Evolutionary conservation across 768 basidiomycete species (phyloP), one percentile per base, ranked within the genome.

Genomic region (Zangia roseola): DNA sequence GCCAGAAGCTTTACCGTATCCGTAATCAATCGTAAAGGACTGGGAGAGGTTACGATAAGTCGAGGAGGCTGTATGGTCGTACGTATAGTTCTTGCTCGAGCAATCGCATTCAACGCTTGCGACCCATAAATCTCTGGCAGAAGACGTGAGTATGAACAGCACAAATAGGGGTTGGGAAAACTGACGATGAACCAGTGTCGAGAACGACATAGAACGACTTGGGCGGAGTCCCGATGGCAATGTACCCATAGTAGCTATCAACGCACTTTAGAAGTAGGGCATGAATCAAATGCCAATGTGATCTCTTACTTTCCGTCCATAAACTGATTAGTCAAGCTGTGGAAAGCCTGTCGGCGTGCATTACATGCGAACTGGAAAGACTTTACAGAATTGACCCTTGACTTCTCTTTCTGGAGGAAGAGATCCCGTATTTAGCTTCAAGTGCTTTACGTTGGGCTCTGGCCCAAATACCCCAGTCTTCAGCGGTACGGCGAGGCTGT

Each of bases 191-290:
- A 10, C 93, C 93, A 0, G 95, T 95, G 69, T 97, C 95, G 17
- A 97, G 77, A 28, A 94, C 88, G 54, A 97, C 83, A 57, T 91
- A 76, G 69, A 84, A 94, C 6, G 87, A 75, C 21, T 79, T 77
- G 0, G 90, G 77, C 5, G 94, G 94, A 0, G 91, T 92, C 10
- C 94, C 94, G 20, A 93, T 74, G 0, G 85, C 83, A 41, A 94
- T 57, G 0, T 86, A 81, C 12, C 89, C 91, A 57, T 75, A 84
- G 65, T 82, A 92, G 62, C 84, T 88, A 57, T 39, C 14, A 23
- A 38, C 31, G 42, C 20, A 24, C 38, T 25, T 60, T 41, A 45
- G 26, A n/a, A 28, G 10, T 8, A 26, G 39, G 43, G 16, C 58
- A 55, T 2, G 53, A 52, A 6, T 57, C 61, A 63, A 6, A 57